Percentiles rank a stretch among this genome's conserved stretches.
Conservation (phyloP, 2,329 filamentous ascomycete genomes). For the Aureobasidium musti region DNA sequence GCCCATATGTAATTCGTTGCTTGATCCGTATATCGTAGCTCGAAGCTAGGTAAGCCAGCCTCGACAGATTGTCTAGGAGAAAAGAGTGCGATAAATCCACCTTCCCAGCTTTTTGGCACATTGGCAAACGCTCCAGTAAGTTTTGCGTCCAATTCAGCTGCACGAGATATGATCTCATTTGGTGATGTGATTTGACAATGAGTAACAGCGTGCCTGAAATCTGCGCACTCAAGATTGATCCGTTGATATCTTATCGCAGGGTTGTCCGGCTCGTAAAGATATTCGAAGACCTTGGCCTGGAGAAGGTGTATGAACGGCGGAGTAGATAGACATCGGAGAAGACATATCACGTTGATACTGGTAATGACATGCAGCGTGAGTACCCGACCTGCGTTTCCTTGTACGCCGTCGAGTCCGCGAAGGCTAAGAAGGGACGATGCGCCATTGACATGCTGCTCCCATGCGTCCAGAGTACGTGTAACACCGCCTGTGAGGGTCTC, state of each 20-base stretch:
- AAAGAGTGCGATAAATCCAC: neutral
- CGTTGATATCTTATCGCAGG: constrained; percentile 7
- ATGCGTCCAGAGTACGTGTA: neutral
- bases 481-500: constrained; percentile 18
- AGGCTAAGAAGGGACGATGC: constrained; percentile 6
- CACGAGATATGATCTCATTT: constrained; percentile 4
- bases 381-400: neutral
- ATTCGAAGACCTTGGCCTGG: constrained; percentile 15
- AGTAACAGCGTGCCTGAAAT: constrained; percentile 4
- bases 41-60: constrained; percentile 3
- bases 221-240: neutral
- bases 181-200: neutral
- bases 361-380: constrained; percentile 20
- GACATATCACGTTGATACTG: constrained; percentile 9
- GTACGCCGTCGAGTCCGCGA: constrained; percentile 15
- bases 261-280: constrained; percentile 1
- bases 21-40: constrained; percentile 2
- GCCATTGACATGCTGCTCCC: constrained; percentile 27
- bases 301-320: constrained; percentile 3
- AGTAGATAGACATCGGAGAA: neutral
- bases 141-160: neutral
- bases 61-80: neutral
- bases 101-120: neutral
- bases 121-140: neutral
- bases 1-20: constrained; percentile 13